Evolutionary conservation across 768 basidiomycete genomes (phyloP), one percentile per base, ranked within the genome.

Genomic region (Boletus pseudopeckii): DNA sequence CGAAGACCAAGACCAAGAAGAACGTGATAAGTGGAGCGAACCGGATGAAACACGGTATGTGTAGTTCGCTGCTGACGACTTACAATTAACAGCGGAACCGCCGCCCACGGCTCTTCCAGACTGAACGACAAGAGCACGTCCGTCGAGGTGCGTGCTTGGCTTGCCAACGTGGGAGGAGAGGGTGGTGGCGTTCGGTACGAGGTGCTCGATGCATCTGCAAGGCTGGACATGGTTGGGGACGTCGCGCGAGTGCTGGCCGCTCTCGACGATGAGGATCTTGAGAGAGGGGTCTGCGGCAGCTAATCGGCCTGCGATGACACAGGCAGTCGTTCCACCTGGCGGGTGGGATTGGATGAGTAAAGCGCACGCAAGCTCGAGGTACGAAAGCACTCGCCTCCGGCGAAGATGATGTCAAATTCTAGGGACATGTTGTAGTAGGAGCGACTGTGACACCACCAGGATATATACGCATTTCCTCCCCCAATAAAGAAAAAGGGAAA

Each of bases 1-100:
- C 10, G 18, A 10, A n/a, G n/a, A n/a, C 15, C 17, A 8, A 18
- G 22, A n/a, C 0, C 52, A 39, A 39, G 4, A n/a, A n/a, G n/a
- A n/a, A n/a, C n/a, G n/a, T n/a, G n/a, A n/a, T n/a, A n/a, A n/a
- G 10, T 11, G 8, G 4, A 18, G 10, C 18, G 24, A 42, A 26
- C 10, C 7, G 3, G 11, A 44, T 30, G 39, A 11, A 26, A 8
- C 3, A 7, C 9, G 7, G 11, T n/a, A n/a, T n/a, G 14, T 6
- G 4, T 24, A 24, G 10, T n/a, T 11, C 4, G 14, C 4, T 15
- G 15, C 5, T 14, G 8, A 22, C 7, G 4, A 61, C 76, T 47
- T 44, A 83, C 84, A 82, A 57, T 86, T 87, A 17, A 86, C 76
- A 48, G 72, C 71, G 0, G 83, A 84, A 1, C 84, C 85, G 6